Evolutionary conservation across 2,329 filamentous ascomycete species (phyloP).

Genomic region (Acrocalymma vagum): DNA sequence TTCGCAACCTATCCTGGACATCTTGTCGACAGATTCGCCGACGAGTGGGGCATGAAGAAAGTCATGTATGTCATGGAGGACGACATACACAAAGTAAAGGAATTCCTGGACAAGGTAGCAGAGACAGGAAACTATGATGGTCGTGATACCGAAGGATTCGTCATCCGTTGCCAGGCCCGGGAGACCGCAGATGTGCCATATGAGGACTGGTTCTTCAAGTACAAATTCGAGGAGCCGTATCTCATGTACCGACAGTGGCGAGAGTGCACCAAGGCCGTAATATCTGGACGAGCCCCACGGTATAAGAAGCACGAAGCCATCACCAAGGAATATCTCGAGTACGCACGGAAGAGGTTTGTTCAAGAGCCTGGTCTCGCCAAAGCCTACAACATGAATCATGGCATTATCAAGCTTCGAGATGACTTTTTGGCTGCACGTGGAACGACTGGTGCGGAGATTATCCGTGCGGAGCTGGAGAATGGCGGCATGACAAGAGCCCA

Average conservation of each 20-base stretch:
- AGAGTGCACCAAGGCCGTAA: constrained; percentile 92
- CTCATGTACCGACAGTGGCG: constrained; percentile 99
- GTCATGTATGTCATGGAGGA: constrained; percentile 81
- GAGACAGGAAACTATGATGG: constrained; percentile 91
- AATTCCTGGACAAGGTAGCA: constrained; percentile 83
- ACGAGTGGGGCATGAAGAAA: constrained; percentile 93
- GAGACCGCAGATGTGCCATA: constrained; percentile 64
- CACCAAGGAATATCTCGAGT: constrained; percentile 89
- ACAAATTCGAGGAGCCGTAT: constrained; percentile 99
- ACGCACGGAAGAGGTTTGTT: constrained; percentile 77
- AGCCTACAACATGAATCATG: constrained; percentile 86
- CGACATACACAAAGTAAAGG: constrained; percentile 75
- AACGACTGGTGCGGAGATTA: constrained; percentile 87
- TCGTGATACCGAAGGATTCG: constrained; percentile 95
- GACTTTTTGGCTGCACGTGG: constrained; percentile 87
- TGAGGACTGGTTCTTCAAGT: constrained; percentile 99
- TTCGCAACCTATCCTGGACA: constrained; percentile 87
- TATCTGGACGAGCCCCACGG: constrained; percentile 75
- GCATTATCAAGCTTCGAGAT: constrained; percentile 89
- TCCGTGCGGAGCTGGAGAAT: constrained; percentile 72
- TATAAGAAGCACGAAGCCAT: constrained; percentile 89
- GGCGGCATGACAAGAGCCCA: constrained; percentile 61
- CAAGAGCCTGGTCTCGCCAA: constrained; percentile 73
- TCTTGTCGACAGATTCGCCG: constrained; percentile 88
- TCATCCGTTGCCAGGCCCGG: constrained; percentile 83